Base-by-base conservation (phyloP, 2,329 filamentous ascomycete species). In the Geosmithia morbida region DNA sequence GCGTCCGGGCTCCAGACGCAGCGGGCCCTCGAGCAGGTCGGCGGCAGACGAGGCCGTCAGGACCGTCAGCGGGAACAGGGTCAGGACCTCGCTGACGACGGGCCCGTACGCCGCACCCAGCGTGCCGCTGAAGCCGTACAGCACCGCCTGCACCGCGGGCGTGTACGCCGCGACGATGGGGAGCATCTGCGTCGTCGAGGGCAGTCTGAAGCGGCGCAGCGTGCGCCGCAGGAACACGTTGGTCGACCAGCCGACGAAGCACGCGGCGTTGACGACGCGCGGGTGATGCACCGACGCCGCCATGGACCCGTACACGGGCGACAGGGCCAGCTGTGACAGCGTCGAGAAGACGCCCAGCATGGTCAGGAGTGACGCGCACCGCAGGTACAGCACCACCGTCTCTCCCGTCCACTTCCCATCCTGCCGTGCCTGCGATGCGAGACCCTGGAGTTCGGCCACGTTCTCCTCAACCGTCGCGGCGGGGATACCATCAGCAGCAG, bases 281-380 rank as follows among this genome's bases (percentile, higher is more conserved):
- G 72, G 66, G 61, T 96, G 90, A 61, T 82, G 84, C 53, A 83
- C 70, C 1, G 77, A 74, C 1, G 87, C 72, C 1, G 90, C 85
- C 39, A 94, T 85, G 16, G 82, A 80, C 46, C 92, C 92, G 63
- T 94, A 97, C 11, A 94, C 84, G 2, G 92, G 92, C 18, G 87
- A 85, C 33, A 97, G 71, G 40, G 77, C 81, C 51, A 88, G 71
- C 59, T 87, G 79, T 1, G 85, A 90, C 49, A 83, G 75, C 51
- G 81, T 79, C 44, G 83, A 81, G 50, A 75, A 79, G 41, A 81
- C 59, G 43, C 81, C 85, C 43, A 65, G 54, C 30, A 66, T 52
- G 37, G 47, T 50, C 11, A 68, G 53, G 17, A 66, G 22, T 8
- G 22, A 26, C 22, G 22, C 22, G 22, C 22, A 26, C 22, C 22